Base-by-base conservation (phyloP, 1,284 basidiomycete genomes). In the Abortiporus biennis region DNA sequence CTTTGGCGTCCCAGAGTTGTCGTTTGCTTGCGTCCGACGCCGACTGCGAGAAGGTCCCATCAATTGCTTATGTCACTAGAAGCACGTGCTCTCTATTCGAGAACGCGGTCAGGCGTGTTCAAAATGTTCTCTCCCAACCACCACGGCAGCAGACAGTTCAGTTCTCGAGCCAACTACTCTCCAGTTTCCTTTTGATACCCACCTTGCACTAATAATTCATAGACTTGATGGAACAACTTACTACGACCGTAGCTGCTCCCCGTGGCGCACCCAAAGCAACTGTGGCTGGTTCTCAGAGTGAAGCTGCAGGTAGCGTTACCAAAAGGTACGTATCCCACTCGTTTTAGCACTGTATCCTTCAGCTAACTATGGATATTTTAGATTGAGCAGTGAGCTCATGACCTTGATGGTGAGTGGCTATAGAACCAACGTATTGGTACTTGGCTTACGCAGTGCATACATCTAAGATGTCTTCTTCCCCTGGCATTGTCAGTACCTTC, bases 311-410 rank as follows among this genome's bases (percentile, higher is more conserved):
- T 30, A 87, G 83, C 54, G 86, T 89, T 41, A 83, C 85, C 32
- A 89, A 89, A 74, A 76, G 86, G 85, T 85, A 37, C 13, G 56
- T 47, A 21, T 13, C 32, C 12, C 36, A 17, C 20, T 31, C 11
- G 34, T 25, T 17, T 32, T 36, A 21, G 6, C 17, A 6, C 29
- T 29, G 34, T 20, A 27, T 44, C 38, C 42, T 41, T 42, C 31
- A 36, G 48, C 45, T 41, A 21, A 41, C 24, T 51, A 15, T 2
- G 5, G 3, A 5, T 31, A 38, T 20, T 42, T 12, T 46, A 85
- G 87, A 43, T 70, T 90, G 43, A 77, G 78, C 51, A 89, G 72
- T 57, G 86, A 90, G 64, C 74, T 90, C 15, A 90, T 90, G 87
- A 81, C 80, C 24, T 68, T 90, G 38, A 88, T 90, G 86, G 86